Conservation (phyloP, 164 flowering plant species). For the Piper betle region DNA sequence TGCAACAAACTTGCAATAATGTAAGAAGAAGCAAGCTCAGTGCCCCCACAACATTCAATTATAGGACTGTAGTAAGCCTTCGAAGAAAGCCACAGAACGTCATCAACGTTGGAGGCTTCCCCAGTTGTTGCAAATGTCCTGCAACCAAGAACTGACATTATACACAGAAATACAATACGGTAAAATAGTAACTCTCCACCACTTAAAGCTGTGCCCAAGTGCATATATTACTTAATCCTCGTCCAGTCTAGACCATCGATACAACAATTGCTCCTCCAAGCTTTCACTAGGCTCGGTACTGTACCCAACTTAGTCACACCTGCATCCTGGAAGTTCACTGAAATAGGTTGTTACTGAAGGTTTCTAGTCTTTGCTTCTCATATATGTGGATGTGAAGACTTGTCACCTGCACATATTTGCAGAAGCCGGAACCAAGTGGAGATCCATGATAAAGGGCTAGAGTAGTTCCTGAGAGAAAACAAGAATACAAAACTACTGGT, state of each 20-base stretch:
- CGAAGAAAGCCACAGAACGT: slow-evolving; percentile 95
- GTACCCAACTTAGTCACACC: slow-evolving; percentile 81
- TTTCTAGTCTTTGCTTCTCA: neutral
- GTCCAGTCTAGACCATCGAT: slow-evolving; percentile 92
- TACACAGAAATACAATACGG: neutral
- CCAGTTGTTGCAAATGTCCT: slow-evolving; percentile 78
- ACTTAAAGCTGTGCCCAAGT: neutral
- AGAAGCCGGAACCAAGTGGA: slow-evolving; percentile 76
- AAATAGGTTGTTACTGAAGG: too few species aligned
- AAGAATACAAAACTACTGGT: slow-evolving; percentile 45
- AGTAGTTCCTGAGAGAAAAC: slow-evolving; percentile 69
- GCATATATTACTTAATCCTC: slow-evolving; percentile 42
- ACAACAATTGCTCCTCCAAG: slow-evolving; percentile 71
- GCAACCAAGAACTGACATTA: slow-evolving; percentile 4
- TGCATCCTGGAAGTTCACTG: slow-evolving; percentile 55
- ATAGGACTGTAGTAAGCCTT: slow-evolving; percentile 64
- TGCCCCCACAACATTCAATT: slow-evolving; percentile 90
- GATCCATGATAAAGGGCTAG: slow-evolving; percentile 93
- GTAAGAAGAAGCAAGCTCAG: slow-evolving; percentile 75
- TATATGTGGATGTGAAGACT: neutral
- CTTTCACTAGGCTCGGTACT: slow-evolving; percentile 86
- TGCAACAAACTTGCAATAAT: slow-evolving; percentile 56
- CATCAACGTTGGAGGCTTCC: slow-evolving; percentile 83
- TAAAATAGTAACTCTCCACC: neutral
- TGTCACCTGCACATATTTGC: too few species aligned